These are phyloP conservation scores for Vitis hybrid DNA, from an alignment of 177 flowering plant genomes.

Conservation along the genomic window DNA sequence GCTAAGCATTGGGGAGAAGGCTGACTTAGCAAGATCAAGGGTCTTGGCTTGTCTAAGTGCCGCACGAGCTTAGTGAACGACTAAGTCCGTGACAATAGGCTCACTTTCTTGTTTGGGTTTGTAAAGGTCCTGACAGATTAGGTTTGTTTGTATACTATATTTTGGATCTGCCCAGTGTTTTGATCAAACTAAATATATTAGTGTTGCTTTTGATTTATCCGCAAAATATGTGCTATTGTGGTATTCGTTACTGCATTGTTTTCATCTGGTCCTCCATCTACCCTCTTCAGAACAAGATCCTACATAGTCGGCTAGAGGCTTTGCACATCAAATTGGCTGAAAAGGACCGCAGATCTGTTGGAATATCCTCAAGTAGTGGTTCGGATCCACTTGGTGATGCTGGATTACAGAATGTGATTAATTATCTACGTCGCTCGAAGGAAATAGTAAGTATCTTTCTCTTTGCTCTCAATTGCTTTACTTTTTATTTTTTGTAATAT, in stretches of 20 bases:
- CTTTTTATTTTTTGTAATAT: too few species aligned
- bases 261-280: background rate
- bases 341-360: conserved; percentile 50
- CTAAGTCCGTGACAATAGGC: too few species aligned
- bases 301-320: conserved; percentile 75
- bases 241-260: background rate
- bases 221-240: background rate
- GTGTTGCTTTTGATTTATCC: background rate
- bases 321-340: conserved; percentile 82
- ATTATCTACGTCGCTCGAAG: conserved; percentile 76
- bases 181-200: background rate
- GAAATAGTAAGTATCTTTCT: conserved; percentile 60
- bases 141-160: too few species aligned
- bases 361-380: conserved; percentile 31
- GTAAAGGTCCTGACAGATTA: too few species aligned
- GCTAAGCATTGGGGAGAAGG: too few species aligned
- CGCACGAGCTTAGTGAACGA: too few species aligned
- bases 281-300: conserved; percentile 63
- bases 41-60: too few species aligned
- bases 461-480: background rate
- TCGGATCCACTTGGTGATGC: conserved; percentile 39
- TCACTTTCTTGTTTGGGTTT: too few species aligned
- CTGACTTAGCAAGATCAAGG: too few species aligned
- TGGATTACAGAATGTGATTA: conserved; percentile 71
- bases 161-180: background rate